These are phyloP conservation scores for Ampelocalamus luodianensis DNA, from an alignment of 176 grass and related monocot species.

Conservation along the genomic window DNA sequence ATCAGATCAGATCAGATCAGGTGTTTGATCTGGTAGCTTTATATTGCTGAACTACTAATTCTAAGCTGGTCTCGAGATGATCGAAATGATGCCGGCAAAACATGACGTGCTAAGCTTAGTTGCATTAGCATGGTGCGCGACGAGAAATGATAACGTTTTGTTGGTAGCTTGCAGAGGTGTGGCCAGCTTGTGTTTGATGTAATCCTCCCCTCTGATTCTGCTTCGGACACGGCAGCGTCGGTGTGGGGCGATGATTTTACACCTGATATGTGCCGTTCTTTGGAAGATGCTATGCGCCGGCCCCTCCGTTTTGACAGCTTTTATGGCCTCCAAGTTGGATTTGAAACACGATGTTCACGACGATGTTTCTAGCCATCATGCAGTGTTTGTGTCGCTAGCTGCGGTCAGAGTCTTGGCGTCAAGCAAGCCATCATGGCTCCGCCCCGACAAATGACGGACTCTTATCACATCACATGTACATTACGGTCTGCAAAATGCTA, in stretches of 20 bases:
- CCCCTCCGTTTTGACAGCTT: background rate
- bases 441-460: conserved; percentile 21
- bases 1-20: conserved; percentile 23
- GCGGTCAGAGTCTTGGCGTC: background rate
- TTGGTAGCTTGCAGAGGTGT: background rate
- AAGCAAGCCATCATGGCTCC: background rate
- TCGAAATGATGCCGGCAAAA: background rate
- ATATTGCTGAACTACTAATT: background rate
- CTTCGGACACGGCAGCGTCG: background rate
- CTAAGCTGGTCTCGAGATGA: background rate
- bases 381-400: conserved; percentile 7
- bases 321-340: background rate
- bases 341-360: background rate
- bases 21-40: background rate
- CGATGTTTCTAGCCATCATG: background rate
- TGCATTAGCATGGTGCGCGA: background rate
- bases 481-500: background rate
- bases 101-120: background rate
- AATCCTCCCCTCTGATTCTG: background rate
- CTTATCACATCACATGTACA: background rate
- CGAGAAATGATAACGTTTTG: background rate
- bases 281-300: background rate
- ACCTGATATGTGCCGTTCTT: background rate
- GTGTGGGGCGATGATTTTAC: background rate
- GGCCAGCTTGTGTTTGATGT: background rate